A percentile compares a stretch with the other conserved stretches of the same genome.
Conservation (phyloP, 306 rosid genomes). For the Purshia tridentata region DNA sequence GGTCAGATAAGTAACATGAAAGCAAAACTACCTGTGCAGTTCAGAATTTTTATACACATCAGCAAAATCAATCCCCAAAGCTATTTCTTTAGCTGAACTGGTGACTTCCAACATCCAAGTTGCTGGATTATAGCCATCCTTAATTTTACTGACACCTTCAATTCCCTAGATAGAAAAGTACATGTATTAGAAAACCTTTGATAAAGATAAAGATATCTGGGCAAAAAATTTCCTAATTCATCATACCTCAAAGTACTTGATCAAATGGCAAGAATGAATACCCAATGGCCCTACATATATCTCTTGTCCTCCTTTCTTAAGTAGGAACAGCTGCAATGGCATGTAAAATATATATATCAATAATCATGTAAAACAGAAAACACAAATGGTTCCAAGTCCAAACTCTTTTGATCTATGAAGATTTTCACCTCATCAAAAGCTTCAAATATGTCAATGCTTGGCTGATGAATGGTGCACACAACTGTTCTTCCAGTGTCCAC, state of each 20-base stretch:
- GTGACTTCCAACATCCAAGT: conserved; percentile 29
- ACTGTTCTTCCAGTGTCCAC: conserved; percentile 70
- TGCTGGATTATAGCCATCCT: conserved; percentile 25
- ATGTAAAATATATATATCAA: conserved; percentile 4
- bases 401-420: background rate
- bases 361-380: background rate
- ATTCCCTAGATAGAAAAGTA: conserved; percentile 2
- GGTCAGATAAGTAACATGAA: background rate
- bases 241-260: conserved; percentile 24
- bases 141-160: conserved; percentile 12
- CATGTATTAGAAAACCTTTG: background rate
- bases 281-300: conserved; percentile 16
- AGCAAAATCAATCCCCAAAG: conserved; percentile 15
- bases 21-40: conserved; percentile 13
- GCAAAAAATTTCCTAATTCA: background rate
- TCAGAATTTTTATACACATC: conserved; percentile 21
- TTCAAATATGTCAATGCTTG: conserved; percentile 67
- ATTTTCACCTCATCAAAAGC: conserved; percentile 58
- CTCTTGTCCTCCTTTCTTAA: conserved; percentile 24
- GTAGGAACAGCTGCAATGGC: conserved; percentile 19
- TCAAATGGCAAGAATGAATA: conserved; percentile 19
- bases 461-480: conserved; percentile 69
- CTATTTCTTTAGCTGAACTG: conserved; percentile 8
- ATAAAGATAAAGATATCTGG: background rate
- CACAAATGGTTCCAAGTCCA: background rate